Evolutionary conservation across 2,329 filamentous ascomycete species (phyloP), one percentile per base, ranked within the genome.

Genomic region (Leptographium radiaticola): DNA sequence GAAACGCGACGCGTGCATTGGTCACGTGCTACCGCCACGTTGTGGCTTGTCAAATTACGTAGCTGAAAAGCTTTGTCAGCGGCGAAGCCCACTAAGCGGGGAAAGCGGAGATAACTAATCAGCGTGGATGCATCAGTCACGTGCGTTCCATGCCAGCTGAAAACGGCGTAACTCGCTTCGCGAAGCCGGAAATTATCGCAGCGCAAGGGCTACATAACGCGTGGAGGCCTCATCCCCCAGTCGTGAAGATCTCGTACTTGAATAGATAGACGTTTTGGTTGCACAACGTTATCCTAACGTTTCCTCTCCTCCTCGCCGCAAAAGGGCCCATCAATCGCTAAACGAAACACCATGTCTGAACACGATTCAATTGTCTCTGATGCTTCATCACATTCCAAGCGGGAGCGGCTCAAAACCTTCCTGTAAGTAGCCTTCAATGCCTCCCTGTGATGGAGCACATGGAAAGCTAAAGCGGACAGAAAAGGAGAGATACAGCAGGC

Each of bases 401-500:
- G 45, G 16, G 45, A 48, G 45, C 45, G 45, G 15, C 4, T 48
- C 12, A 48, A 36, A 16, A 48, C 45, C 18, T 48, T 48, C n/a
- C 8, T 48, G 45, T 48, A 36, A 18, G 45, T 6, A 20, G 45
- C 45, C 31, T 6, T n/a, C 43, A 31, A 7, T 16, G 20, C 25
- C 7, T 8, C 20, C 43, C 12, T n/a, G 50, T 30, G 7, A n/a
- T 44, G 16, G 11, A 16, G 30, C 31, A 3, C 43, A 45, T 31
- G 25, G 15, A 12, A 31, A 13, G 31, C 43, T 45, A 25, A 25
- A 25, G 3, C 25, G 9, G 16, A n/a, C 42, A 55, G 50, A 13
- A 56, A 54, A 30, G 30, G 33, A 11, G 53, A 54, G 2, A n/a
- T 59, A 10, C 13, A 52, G 1, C 51, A 46, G 15, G 58, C 54